Percentiles rank a stretch among this genome's conserved stretches.
phyloP scores from a whole-genome alignment of 2,329 filamentous ascomycete genomes.

The Sarocladiaceae sp. region DNA sequence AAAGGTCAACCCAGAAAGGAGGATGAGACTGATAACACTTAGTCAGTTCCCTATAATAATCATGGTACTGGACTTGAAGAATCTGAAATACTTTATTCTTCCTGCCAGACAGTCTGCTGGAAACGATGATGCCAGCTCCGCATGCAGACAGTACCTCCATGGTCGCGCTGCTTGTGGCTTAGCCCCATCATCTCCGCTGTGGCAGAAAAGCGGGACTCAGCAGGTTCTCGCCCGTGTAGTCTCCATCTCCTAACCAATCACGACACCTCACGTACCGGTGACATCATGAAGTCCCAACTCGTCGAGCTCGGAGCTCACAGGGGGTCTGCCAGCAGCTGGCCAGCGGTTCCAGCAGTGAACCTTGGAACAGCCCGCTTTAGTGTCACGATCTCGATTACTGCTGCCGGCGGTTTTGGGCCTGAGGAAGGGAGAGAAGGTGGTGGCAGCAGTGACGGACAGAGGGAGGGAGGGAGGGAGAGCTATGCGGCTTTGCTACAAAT shows the following conservation, averaged over 20 bases:
- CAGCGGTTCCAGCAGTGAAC: background rate
- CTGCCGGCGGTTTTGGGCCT: background rate
- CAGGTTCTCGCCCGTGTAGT: conserved; percentile 1
- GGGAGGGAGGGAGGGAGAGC: too few species aligned
- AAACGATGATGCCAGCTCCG: background rate
- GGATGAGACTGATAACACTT: too few species aligned
- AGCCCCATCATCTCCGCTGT: conserved; percentile 1
- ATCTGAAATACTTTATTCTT: background rate
- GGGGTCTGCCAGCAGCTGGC: background rate
- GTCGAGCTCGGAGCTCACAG: background rate
- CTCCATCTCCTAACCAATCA: conserved; percentile 3
- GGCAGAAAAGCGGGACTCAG: conserved; percentile 6
- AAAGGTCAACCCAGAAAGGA: background rate
- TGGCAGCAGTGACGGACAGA: background rate
- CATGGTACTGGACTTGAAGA: too few species aligned
- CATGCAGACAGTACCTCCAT: conserved; percentile 1
- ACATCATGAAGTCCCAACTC: conserved; percentile 11
- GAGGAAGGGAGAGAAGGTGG: conserved; percentile 4
- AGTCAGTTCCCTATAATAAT: too few species aligned
- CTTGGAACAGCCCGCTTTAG: conserved; percentile 5
- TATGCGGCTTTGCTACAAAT: conserved; percentile 6
- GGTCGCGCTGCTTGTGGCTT: conserved; percentile 6
- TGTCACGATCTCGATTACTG: conserved; percentile 9
- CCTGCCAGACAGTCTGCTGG: background rate
- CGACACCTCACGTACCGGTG: conserved; percentile 17